These are phyloP conservation scores for Farysia itapuensis DNA, from an alignment of 1,284 basidiomycete genomes.

Conservation along the genomic window DNA sequence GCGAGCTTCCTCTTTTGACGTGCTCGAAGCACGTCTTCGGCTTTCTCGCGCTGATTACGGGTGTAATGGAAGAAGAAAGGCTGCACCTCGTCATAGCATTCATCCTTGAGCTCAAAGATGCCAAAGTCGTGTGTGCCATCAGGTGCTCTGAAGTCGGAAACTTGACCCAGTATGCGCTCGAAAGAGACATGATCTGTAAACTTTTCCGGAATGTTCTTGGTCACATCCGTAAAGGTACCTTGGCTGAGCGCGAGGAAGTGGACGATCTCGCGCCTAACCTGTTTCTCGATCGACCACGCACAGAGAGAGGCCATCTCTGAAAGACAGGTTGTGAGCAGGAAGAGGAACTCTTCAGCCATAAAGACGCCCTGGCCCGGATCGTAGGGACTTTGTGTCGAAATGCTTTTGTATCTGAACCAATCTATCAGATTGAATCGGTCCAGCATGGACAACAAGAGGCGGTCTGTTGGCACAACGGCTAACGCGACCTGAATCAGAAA, in stretches of 20 bases:
- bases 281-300: slow-evolving; percentile 69
- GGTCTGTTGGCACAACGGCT: slow-evolving; percentile 72
- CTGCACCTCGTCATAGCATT: slow-evolving; percentile 82
- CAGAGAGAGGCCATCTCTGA: slow-evolving; percentile 79
- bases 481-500: slow-evolving; percentile 81
- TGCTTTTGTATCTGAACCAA: slow-evolving; percentile 70
- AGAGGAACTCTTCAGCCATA: slow-evolving; percentile 90
- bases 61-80: slow-evolving; percentile 97
- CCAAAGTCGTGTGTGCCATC: slow-evolving; percentile 77
- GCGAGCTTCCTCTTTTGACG: slow-evolving; percentile 26
- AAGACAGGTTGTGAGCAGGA: slow-evolving; percentile 82
- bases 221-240: slow-evolving; percentile 86
- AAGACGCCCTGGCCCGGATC: slow-evolving; percentile 73
- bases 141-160: slow-evolving; percentile 81
- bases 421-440: slow-evolving; percentile 81
- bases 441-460: slow-evolving; percentile 80
- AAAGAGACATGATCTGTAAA: slow-evolving; percentile 83
- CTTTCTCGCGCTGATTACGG: slow-evolving; percentile 89
- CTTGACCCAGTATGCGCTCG: slow-evolving; percentile 75
- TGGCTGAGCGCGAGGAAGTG: slow-evolving; percentile 87
- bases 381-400: slow-evolving; percentile 61
- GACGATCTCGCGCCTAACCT: slow-evolving; percentile 81
- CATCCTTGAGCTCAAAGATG: slow-evolving; percentile 82
- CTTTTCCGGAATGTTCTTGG: slow-evolving; percentile 86
- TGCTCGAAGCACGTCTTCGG: slow-evolving; percentile 71